Evolutionary conservation across 2,329 filamentous ascomycete genomes (phyloP), one percentile per base, ranked within the genome.

Genomic region (Phaeosphaeria sp.): DNA sequence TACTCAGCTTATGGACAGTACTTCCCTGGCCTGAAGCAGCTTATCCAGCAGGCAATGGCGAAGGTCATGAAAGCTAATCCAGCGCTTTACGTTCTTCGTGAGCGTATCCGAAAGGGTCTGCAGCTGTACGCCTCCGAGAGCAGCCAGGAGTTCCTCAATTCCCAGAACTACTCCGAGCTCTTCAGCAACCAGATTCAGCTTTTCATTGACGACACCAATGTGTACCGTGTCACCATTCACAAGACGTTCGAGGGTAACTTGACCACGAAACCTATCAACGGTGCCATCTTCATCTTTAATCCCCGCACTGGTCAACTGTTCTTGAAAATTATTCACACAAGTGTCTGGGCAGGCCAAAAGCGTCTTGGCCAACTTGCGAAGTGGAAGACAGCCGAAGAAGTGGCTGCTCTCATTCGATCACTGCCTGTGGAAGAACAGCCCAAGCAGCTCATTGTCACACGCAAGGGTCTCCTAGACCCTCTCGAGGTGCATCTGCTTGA

Each of bases 51-150:
- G 77, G 95, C 96, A 6, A 99, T 99, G 96, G 93, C 93, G 49
- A 99, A 99, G 88, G 88, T 99, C 75, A 99, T 99, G 95, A 99
- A 99, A 81, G 94, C 95, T 39, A 99, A 99, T 73, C 95, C 95
- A 17, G 95, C 95, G 2, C 81, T 99, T 30, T 99, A 98, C 76
- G 95, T 99, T 51, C 82, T 99, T 58, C 91, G 95, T 58, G 95
- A 99, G 81, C 95, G 95, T 85, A 99, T 99, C 64, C 88, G 96
- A 64, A 99, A 99, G 84, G 95, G 95, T 84, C 86, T 99, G 58
- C 95, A 99, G 80, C 84, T 99, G 15, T 99, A 99, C 72, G 95
- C 95, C 2, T 98, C 94, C 0, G 96, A 99, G 81, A 97, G 92
- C 81, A 98, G 97, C 80, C 95, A 99, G 73, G 96, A 99, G 80